Conservation (phyloP, 768 basidiomycete species). For the Suillus alpinus region DNA sequence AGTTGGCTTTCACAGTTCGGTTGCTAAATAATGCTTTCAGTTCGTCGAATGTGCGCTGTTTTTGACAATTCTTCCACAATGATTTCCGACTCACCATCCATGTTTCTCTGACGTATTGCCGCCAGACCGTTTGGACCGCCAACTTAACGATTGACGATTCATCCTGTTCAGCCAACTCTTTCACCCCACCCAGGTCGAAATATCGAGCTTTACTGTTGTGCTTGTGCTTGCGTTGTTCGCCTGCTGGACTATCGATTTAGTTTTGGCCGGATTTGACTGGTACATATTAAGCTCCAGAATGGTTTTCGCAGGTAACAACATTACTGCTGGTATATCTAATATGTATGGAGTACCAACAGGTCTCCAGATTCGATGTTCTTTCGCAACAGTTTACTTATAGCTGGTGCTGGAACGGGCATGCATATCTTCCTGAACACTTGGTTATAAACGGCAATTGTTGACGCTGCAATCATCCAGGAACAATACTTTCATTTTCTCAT, state of each 20-base stretch:
- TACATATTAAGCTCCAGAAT: conserved; percentile 32
- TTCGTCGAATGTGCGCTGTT: background rate
- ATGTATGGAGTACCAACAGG: background rate
- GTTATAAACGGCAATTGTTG: background rate
- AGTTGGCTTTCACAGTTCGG: conserved; percentile 1
- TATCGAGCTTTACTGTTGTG: background rate
- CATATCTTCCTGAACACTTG: background rate
- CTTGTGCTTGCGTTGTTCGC: background rate
- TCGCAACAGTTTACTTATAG: background rate
- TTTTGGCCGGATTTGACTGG: conserved; percentile 28
- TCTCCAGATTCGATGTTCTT: background rate
- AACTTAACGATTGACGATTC: background rate
- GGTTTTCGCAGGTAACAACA: conserved; percentile 16
- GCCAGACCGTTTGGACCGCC: background rate
- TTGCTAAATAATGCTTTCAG: background rate
- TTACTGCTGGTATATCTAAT: background rate
- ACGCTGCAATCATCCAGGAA: background rate
- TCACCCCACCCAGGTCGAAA: background rate
- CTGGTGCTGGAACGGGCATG: background rate
- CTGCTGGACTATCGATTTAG: background rate
- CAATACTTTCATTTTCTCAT: no score
- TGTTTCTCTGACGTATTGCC: background rate
- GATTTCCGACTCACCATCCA: background rate
- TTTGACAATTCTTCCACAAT: background rate
- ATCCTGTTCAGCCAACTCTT: background rate